A percentile compares a stretch with the other conserved stretches of the same genome.
Evolutionary conservation across 2,329 filamentous ascomycete species (phyloP).

Genomic region (Dryadomyces quercus-mongolicae): DNA sequence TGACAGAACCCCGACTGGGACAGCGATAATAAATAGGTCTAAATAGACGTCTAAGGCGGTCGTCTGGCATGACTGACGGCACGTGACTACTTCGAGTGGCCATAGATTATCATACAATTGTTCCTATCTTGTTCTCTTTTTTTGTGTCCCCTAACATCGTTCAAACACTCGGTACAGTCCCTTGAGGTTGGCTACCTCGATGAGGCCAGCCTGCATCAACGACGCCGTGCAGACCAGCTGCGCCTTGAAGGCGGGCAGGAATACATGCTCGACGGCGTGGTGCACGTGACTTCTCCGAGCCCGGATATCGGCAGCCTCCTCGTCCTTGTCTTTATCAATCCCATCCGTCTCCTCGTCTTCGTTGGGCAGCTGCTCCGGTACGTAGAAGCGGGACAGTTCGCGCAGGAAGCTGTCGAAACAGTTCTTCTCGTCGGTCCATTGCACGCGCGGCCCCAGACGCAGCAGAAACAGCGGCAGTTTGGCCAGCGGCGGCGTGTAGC

Average conservation of each 20-base stretch:
- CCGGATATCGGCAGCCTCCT: slow-evolving; percentile 33
- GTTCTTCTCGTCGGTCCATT: slow-evolving; percentile 72
- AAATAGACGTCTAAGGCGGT: too few relatives aligned
- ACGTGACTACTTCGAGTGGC: not conserved
- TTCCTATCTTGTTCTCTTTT: not conserved
- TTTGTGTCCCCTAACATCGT: slow-evolving; percentile 55
- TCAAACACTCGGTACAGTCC: slow-evolving; percentile 93
- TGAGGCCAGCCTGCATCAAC: slow-evolving; percentile 59
- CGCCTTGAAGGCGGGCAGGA: slow-evolving; percentile 82
- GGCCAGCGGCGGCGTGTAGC: slow-evolving; percentile 72
- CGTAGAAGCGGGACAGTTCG: slow-evolving; percentile 83
- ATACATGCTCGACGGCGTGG: slow-evolving; percentile 65
- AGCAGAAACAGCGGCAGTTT: slow-evolving; percentile 87
- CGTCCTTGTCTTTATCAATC: slow-evolving; percentile 9
- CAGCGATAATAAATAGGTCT: slow-evolving; percentile 27
- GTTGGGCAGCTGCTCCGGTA: slow-evolving; percentile 67
- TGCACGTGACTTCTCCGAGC: slow-evolving; percentile 57
- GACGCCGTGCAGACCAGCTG: slow-evolving; percentile 70
- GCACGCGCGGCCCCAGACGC: slow-evolving; percentile 72
- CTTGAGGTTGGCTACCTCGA: slow-evolving; percentile 87
- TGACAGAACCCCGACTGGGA: slow-evolving; percentile 44
- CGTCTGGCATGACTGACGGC: too few relatives aligned
- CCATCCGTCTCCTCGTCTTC: slow-evolving; percentile 13
- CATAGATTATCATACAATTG: not conserved
- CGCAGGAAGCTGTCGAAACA: slow-evolving; percentile 80